These are phyloP conservation scores for Citeromyces nyonsensis DNA, from an alignment of 805 yeast genomes.

Conservation along the genomic window DNA sequence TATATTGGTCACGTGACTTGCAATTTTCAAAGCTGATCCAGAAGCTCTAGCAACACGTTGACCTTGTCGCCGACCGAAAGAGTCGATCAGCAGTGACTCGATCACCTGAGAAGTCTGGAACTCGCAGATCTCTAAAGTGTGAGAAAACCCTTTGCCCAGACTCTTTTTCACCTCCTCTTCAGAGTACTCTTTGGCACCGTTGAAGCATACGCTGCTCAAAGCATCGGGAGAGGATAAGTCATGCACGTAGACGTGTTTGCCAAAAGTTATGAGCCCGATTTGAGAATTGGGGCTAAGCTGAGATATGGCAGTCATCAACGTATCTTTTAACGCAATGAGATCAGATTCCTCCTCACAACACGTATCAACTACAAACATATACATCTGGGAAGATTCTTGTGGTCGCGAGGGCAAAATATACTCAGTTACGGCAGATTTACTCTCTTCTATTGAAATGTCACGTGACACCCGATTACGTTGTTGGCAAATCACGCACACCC, in stretches of 20 bases:
- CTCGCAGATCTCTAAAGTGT: slow-evolving; percentile 31
- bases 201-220: slow-evolving; percentile 26
- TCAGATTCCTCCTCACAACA: slow-evolving; percentile 33
- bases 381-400: slow-evolving; percentile 27
- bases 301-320: slow-evolving; percentile 23
- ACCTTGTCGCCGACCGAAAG: slow-evolving; percentile 27
- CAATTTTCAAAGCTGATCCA: slow-evolving; percentile 42
- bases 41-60: slow-evolving; percentile 39
- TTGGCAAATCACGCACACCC: slow-evolving; percentile 47
- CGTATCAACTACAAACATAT: slow-evolving; percentile 40
- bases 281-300: slow-evolving; percentile 35
- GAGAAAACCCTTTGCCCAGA: slow-evolving; percentile 24
- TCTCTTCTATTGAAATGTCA: slow-evolving; percentile 20
- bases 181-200: slow-evolving; percentile 31
- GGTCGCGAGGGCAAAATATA: slow-evolving; percentile 18
- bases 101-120: slow-evolving; percentile 31
- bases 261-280: slow-evolving; percentile 44
- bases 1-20: slow-evolving; percentile 18
- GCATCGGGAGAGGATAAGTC: slow-evolving; percentile 25
- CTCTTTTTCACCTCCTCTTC: slow-evolving; percentile 6
- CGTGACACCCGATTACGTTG: slow-evolving; percentile 15
- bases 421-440: slow-evolving; percentile 26
- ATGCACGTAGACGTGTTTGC: slow-evolving; percentile 43
- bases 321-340: slow-evolving; percentile 32
- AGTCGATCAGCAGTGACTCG: slow-evolving; percentile 29